Base-by-base conservation (phyloP, 306 rosid genomes). In the Ziziphus jujuba region DNA sequence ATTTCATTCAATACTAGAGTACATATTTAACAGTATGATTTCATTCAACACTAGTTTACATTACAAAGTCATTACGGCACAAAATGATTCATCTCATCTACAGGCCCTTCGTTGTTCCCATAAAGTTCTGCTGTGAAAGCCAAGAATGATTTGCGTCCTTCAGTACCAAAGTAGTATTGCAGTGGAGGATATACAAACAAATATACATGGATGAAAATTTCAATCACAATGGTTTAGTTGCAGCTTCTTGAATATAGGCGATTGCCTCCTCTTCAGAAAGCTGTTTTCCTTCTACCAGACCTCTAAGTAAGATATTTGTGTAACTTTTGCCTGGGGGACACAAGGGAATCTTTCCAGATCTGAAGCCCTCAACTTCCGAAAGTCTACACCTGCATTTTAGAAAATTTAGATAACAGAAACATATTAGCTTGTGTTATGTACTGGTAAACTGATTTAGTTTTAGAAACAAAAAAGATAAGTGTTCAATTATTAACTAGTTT, bases 201-300 rank as follows among this genome's bases (percentile, higher is more conserved):
- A 9, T 40, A 5, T 25, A 60, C 48, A 43, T 50, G 24, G 65
- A 67, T 60, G 22, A 21, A 35, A 51, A 38, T 34, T 23, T 59
- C 57, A 15, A 21, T 59, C 36, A 55, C 45, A 40, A 40, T 40
- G 45, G 45, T 12, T 8, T 40, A 8, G 45, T 66, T 49, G 81
- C 70, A 71, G 89, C 90, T 40, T 80, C 83, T 25, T 69, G 77
- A 31, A 93, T 49, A 76, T 93, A 87, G 15, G 79, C 69, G 66
- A 59, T 73, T 58, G 99, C 97, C 59, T 85, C 96, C 53, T 44
- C 85, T 72, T 83, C 87, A 0, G 96, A 83, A 52, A 93, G 80
- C 56, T 79, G 90, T 56, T 76, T 70, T 74, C 96, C 97, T 79
- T 79, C 96, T 8, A 84, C 90, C 69, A 90, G 74, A 62, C 97